Percentiles rank a stretch among this genome's conserved stretches.
Evolutionary conservation across 345 rosid species (phyloP).

Genomic region (Anastatica hierochuntica): DNA sequence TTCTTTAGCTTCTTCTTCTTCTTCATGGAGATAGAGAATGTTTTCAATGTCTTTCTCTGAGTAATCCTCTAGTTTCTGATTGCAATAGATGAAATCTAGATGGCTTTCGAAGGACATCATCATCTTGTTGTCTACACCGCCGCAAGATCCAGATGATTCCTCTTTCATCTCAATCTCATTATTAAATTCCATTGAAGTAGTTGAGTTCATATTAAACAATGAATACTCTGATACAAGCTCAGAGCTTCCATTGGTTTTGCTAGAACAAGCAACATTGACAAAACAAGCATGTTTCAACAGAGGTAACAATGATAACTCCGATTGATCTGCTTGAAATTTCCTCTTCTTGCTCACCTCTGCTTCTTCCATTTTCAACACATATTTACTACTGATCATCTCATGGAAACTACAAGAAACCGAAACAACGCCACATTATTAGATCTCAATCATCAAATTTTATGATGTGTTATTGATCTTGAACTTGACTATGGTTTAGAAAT

Average conservation of each 20-base stretch:
- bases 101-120: constrained; percentile 13
- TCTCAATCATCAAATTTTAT: not conserved
- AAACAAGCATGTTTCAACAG: constrained; percentile 14
- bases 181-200: constrained; percentile 15
- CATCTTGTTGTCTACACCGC: constrained; percentile 1
- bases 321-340: constrained; percentile 22
- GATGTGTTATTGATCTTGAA: constrained; percentile 1
- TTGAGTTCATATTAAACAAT: constrained; percentile 2
- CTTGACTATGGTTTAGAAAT: not conserved
- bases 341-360: constrained; percentile 21
- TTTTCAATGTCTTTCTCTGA: constrained; percentile 41
- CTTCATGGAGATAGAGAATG: constrained; percentile 20
- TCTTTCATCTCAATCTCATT: constrained; percentile 22
- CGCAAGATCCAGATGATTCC: constrained; percentile 25
- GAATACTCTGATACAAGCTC: constrained; percentile 14
- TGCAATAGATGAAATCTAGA: constrained; percentile 19
- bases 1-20: constrained; percentile 16
- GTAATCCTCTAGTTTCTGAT: constrained; percentile 30
- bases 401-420: not conserved
- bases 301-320: constrained; percentile 13
- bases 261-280: not conserved
- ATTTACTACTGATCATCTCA: constrained; percentile 1
- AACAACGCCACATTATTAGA: not conserved
- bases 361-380: constrained; percentile 16
- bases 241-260: not conserved